These are phyloP conservation scores for Plicaturopsis crispa DNA, from an alignment of 768 basidiomycete species.

Conservation along the genomic window DNA sequence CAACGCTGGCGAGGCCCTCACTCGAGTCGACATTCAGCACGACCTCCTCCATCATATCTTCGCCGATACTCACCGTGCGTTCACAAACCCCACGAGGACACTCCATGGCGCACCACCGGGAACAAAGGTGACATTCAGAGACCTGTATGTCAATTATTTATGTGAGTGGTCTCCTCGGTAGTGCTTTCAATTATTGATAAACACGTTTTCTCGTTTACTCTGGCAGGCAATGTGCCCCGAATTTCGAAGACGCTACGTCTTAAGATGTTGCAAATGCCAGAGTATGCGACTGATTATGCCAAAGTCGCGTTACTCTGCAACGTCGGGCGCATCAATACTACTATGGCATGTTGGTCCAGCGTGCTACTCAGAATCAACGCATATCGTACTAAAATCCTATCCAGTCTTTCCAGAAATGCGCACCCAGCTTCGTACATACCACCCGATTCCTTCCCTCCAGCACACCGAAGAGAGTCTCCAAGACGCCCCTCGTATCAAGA, in stretches of 20 bases:
- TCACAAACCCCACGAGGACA: slow-evolving; percentile 71
- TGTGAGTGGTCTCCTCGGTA: too few species aligned
- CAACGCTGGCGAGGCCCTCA: slow-evolving; percentile 75
- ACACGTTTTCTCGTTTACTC: too few species aligned
- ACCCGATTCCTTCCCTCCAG: slow-evolving; percentile 67
- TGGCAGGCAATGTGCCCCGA: slow-evolving; percentile 72
- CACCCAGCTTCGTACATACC: slow-evolving; percentile 82
- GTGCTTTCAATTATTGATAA: too few species aligned
- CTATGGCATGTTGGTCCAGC: slow-evolving; percentile 66
- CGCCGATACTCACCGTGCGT: slow-evolving; percentile 55
- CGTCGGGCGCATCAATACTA: slow-evolving; percentile 88
- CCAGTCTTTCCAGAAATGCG: slow-evolving; percentile 92
- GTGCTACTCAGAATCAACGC: slow-evolving; percentile 5
- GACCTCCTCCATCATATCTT: slow-evolving; percentile 81
- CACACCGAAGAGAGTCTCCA: slow-evolving; percentile 84
- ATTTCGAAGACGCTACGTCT: slow-evolving; percentile 85
- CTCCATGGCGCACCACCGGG: slow-evolving; percentile 35
- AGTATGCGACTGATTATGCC: slow-evolving; percentile 71
- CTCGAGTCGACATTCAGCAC: slow-evolving; percentile 80
- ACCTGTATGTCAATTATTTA: slow-evolving; percentile 77
- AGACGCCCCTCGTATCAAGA: slow-evolving; percentile 89
- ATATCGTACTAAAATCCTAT: slow-evolving; percentile 13
- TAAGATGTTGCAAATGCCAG: slow-evolving; percentile 78
- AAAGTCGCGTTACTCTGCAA: slow-evolving; percentile 84
- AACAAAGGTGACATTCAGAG: slow-evolving; percentile 65